Conservation (phyloP, 163 green algal genomes). For the Volvox carteri region DNA sequence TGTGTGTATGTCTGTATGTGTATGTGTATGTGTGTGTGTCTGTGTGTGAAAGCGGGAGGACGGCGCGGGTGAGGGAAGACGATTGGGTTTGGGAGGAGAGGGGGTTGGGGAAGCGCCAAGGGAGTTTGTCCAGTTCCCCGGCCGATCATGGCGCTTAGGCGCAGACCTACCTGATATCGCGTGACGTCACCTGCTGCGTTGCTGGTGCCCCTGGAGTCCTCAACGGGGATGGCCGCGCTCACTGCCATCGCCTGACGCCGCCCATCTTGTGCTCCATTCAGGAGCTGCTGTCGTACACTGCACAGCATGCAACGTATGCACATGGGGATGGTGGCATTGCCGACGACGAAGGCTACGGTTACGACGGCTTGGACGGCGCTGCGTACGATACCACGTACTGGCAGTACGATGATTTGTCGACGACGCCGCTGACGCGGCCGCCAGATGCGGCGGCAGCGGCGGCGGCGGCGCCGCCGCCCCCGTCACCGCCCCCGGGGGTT, state of each 20-base stretch:
- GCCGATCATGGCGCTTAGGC: too few relatives aligned
- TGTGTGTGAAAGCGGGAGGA: too few relatives aligned
- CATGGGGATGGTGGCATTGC: not conserved
- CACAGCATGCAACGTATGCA: not conserved
- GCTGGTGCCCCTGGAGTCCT: too few relatives aligned
- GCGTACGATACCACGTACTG: not conserved
- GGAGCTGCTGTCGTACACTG: conserved; percentile 44
- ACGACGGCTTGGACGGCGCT: not conserved
- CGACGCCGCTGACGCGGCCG: not conserved
- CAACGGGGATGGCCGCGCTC: not conserved
- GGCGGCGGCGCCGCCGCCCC: not conserved
- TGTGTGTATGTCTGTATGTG: not conserved
- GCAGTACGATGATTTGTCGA: not conserved
- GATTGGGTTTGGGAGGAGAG: too few relatives aligned
- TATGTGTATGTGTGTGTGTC: too few relatives aligned
- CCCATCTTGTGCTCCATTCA: not conserved
- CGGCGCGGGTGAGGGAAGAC: too few relatives aligned
- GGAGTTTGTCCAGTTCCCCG: too few relatives aligned
- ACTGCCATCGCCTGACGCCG: not conserved
- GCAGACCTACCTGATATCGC: too few relatives aligned
- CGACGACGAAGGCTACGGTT: not conserved
- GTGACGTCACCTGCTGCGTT: too few relatives aligned
- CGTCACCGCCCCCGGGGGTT: not conserved
- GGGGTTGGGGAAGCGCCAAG: too few relatives aligned
- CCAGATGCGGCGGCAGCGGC: too few relatives aligned